These are phyloP conservation scores for Colletotrichum karsti DNA, from an alignment of 2,329 filamentous ascomycete species.

Conservation along the genomic window DNA sequence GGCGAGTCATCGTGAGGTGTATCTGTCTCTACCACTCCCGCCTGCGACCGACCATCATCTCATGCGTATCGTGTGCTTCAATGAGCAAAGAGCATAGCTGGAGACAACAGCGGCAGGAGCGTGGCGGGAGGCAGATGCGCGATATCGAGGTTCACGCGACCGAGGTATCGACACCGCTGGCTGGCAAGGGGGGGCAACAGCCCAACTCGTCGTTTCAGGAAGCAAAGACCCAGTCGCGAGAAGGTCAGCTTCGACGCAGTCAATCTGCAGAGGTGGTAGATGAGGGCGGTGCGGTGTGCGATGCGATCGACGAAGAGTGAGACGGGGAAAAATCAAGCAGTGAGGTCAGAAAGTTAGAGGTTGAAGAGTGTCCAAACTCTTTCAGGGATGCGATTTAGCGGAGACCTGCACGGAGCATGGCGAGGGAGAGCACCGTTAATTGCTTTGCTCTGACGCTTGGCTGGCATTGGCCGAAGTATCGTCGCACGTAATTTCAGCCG, in stretches of 20 bases:
- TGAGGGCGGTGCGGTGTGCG: slow-evolving; percentile 13
- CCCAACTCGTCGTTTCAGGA: slow-evolving; percentile 23
- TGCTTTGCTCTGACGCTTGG: neutral
- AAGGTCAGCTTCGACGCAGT: neutral
- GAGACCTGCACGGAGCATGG: slow-evolving; percentile 29
- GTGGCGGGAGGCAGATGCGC: slow-evolving; percentile 31
- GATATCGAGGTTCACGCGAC: slow-evolving; percentile 51
- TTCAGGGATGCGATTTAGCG: slow-evolving; percentile 31
- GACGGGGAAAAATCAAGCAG: slow-evolving; percentile 16
- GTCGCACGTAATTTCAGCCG: neutral
- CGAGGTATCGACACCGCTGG: slow-evolving; percentile 29
- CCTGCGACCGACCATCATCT: slow-evolving; percentile 67
- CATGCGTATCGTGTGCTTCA: slow-evolving; percentile 42
- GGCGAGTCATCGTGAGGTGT: slow-evolving; percentile 78
- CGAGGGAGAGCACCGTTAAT: slow-evolving; percentile 14
- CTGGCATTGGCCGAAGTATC: neutral
- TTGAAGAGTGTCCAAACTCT: slow-evolving; percentile 32
- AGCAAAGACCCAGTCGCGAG: slow-evolving; percentile 14
- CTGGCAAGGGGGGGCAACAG: slow-evolving; percentile 4
- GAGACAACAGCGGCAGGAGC: neutral
- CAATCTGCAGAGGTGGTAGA: slow-evolving; percentile 6
- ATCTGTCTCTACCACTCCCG: slow-evolving; percentile 59
- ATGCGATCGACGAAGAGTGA: slow-evolving; percentile 22
- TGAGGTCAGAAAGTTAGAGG: slow-evolving; percentile 31
- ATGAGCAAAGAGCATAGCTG: slow-evolving; percentile 10